A percentile compares a stretch with the other conserved stretches of the same genome.
Conservation (phyloP, 1,284 basidiomycete species). For the Sporisorium iseilematis-ciliati region DNA sequence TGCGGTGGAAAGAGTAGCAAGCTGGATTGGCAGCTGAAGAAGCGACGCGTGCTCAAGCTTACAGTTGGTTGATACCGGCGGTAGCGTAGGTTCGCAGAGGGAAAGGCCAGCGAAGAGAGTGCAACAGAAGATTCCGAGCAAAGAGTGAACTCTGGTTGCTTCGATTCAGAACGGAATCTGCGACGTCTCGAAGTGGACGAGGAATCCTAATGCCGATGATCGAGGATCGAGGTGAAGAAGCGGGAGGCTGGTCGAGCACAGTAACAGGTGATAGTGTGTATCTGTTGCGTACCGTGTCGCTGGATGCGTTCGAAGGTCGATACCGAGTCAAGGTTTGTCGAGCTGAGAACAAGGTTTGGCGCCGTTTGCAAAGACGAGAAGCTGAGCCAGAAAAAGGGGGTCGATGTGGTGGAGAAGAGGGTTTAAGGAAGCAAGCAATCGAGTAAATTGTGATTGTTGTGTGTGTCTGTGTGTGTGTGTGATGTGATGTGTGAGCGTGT, state of each 20-base stretch:
- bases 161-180: no score
- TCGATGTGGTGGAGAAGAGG: conserved; percentile 1
- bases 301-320: conserved; percentile 1
- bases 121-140: conserved; percentile 7
- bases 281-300: background rate
- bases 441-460: background rate
- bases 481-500: background rate
- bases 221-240: conserved; percentile 17
- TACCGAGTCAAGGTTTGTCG: background rate
- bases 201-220: conserved; percentile 8
- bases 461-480: no score
- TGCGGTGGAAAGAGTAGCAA: background rate
- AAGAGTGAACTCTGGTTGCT: background rate
- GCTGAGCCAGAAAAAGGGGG: conserved; percentile 1
- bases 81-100: conserved; percentile 5
- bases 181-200: conserved; percentile 1
- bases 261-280: background rate
- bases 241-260: conserved; percentile 10
- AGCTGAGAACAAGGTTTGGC: background rate
- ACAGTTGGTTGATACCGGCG: conserved; percentile 5
- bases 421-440: background rate
- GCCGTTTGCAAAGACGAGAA: background rate
- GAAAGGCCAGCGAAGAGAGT: background rate
- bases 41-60: background rate
- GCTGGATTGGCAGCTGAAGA: background rate